Evolutionary conservation across 192 early-diverging fungal species (phyloP).

Genomic region (Funneliformis mosseae): DNA sequence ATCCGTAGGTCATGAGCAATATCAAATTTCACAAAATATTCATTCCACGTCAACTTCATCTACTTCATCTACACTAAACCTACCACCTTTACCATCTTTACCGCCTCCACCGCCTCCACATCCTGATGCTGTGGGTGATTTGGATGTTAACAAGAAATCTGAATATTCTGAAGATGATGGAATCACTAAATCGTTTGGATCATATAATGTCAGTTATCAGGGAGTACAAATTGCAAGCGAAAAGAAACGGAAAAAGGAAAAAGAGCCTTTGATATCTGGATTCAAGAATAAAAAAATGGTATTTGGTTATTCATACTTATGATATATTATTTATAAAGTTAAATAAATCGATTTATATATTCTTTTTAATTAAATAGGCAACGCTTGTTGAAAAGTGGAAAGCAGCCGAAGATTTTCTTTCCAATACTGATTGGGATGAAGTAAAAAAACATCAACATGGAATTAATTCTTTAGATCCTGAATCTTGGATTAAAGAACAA

Average conservation of each 20-base stretch:
- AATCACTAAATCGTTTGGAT: background rate
- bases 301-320: background rate
- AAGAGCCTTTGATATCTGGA: constrained; percentile 8
- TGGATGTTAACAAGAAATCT: background rate
- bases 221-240: background rate
- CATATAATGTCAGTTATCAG: background rate
- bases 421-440: constrained; percentile 19
- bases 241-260: constrained; percentile 17
- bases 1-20: background rate
- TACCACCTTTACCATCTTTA: constrained; percentile 2
- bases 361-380: background rate
- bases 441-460: background rate
- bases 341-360: background rate
- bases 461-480: background rate
- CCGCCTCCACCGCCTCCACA: background rate
- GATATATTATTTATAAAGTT: background rate
- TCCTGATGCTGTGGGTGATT: background rate
- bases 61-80: background rate
- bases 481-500: constrained; percentile 24
- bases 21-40: background rate
- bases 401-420: constrained; percentile 19
- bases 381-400: constrained; percentile 25
- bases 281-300: constrained; percentile 27
- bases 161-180: constrained; percentile 8
- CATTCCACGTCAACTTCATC: background rate